A percentile compares a stretch with the other conserved stretches of the same genome.
Conservation (phyloP, 2,329 filamentous ascomycete genomes). For the Aspergillus chevalieri region DNA sequence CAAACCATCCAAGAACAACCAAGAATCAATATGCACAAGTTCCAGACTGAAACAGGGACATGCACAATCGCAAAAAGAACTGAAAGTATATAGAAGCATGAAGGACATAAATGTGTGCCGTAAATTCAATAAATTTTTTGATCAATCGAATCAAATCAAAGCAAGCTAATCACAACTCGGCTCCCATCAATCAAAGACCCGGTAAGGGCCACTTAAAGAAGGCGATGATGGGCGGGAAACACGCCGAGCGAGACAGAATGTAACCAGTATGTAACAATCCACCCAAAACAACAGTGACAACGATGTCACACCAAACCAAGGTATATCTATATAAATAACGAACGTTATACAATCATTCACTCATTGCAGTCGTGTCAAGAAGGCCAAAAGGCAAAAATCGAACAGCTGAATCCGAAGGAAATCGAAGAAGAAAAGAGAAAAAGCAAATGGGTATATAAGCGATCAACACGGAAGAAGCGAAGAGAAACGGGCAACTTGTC, state of each 20-base stretch:
- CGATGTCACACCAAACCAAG: neutral
- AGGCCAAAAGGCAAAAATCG: conserved; percentile 1
- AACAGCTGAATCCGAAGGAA: neutral
- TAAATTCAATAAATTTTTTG: too few species aligned
- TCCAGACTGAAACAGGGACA: too few species aligned
- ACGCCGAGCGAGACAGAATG: neutral
- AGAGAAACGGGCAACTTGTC: neutral
- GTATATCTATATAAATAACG: conserved; percentile 8
- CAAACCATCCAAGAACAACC: too few species aligned
- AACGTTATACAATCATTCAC: conserved; percentile 24
- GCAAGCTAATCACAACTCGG: too few species aligned
- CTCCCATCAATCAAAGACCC: too few species aligned
- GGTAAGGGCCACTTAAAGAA: too few species aligned
- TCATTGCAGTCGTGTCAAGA: conserved; percentile 27
- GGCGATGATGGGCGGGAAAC: neutral
- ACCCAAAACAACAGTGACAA: conserved; percentile 4
- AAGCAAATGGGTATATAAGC: conserved; percentile 3
- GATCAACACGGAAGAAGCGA: conserved; percentile 3
- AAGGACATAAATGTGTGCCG: too few species aligned
- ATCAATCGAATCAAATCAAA: too few species aligned
- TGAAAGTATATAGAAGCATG: too few species aligned
- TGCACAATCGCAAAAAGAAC: too few species aligned
- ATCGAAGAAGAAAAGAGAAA: conserved; percentile 3
- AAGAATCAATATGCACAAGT: too few species aligned
- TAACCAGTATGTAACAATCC: neutral